These are phyloP conservation scores for Aspergillus aculeatinus DNA, from an alignment of 2,329 filamentous ascomycete species.

Conservation along the genomic window DNA sequence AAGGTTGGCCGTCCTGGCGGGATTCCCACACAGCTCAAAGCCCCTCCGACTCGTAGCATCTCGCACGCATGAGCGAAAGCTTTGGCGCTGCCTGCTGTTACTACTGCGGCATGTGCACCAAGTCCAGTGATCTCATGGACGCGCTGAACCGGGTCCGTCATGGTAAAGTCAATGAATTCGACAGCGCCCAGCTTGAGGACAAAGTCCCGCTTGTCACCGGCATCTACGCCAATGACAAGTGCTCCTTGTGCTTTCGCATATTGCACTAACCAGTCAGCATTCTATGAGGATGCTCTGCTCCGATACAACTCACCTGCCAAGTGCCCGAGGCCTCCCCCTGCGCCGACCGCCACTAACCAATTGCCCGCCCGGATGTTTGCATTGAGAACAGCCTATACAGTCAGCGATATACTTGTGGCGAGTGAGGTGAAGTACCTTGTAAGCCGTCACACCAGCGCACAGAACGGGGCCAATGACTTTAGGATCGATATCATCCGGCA, in stretches of 20 bases:
- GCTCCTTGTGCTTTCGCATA: constrained; percentile 46
- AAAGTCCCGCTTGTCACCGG: constrained; percentile 42
- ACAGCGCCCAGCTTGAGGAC: constrained; percentile 41
- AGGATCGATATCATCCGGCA: constrained; percentile 46
- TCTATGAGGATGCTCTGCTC: neutral
- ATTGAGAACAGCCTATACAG: constrained; percentile 42
- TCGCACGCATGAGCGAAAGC: constrained; percentile 46
- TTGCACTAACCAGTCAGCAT: constrained; percentile 36
- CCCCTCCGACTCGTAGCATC: constrained; percentile 47
- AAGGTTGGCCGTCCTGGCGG: constrained; percentile 40
- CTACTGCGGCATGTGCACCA: constrained; percentile 44
- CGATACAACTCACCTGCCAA: constrained; percentile 37
- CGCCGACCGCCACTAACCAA: constrained; percentile 48
- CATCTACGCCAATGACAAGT: constrained; percentile 45
- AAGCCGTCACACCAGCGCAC: constrained; percentile 48
- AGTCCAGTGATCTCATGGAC: constrained; percentile 40
- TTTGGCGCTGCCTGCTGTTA: constrained; percentile 43
- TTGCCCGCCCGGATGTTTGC: constrained; percentile 41
- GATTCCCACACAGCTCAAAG: constrained; percentile 47
- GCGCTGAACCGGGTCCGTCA: constrained; percentile 33
- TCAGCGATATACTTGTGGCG: neutral
- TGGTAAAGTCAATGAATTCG: constrained; percentile 44
- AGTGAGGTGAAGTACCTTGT: constrained; percentile 34
- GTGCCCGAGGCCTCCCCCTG: constrained; percentile 49
- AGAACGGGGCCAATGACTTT: constrained; percentile 43